Evolutionary conservation across 2,329 filamentous ascomycete genomes (phyloP).

Genomic region (Neoascochyta sp.): DNA sequence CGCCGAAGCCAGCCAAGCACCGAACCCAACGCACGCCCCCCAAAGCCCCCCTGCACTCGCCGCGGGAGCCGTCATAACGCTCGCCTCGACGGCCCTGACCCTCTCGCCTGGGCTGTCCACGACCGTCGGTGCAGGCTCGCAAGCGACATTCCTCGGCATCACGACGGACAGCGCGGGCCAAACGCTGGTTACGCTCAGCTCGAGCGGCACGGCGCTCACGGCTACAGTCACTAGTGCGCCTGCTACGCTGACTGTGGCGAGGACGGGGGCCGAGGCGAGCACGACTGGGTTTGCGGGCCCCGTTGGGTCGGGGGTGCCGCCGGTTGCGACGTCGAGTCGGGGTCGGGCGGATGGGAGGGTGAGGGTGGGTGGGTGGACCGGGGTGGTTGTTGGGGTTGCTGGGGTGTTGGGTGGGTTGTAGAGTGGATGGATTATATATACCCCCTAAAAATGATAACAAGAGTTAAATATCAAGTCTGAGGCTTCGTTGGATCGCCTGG

Average conservation of each 20-base stretch:
- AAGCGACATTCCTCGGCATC: constrained; percentile 21
- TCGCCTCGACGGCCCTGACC: constrained; percentile 17
- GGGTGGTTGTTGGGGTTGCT: no score
- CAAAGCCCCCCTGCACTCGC: constrained; percentile 5
- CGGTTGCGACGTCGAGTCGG: no score
- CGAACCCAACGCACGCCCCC: constrained; percentile 1
- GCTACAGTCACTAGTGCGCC: constrained; percentile 22
- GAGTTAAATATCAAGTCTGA: no score
- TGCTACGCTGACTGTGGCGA: constrained; percentile 15
- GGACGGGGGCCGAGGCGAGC: constrained; percentile 20
- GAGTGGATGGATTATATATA: no score
- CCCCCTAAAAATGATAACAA: no score
- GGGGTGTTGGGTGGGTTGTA: no score
- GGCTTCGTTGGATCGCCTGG: no score
- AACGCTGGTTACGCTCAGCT: constrained; percentile 24
- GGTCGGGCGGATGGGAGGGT: no score
- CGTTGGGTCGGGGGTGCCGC: no score
- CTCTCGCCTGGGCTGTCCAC: constrained; percentile 29
- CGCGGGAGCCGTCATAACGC: constrained; percentile 10
- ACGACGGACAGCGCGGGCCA: constrained; percentile 21
- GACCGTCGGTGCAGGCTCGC: constrained; percentile 16
- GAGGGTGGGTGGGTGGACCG: no score
- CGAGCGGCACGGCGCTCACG: constrained; percentile 25
- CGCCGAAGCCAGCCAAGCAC: constrained; percentile 1
- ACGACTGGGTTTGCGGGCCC: constrained; percentile 11